Evolutionary conservation across 2,329 filamentous ascomycete species (phyloP).

Genomic region (Fusarium tricinctum): DNA sequence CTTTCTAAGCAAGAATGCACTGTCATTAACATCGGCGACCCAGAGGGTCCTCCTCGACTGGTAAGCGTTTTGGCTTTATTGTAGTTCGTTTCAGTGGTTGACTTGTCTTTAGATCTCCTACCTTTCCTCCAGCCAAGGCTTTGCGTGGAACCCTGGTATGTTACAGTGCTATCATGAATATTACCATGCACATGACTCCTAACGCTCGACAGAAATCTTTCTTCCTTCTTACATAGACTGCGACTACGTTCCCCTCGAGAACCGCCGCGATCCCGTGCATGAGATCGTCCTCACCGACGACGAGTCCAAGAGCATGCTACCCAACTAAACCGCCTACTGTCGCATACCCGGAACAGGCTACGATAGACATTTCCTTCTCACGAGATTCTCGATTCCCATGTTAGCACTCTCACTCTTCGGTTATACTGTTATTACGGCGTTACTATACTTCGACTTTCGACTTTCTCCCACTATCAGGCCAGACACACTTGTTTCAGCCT

Average conservation of each 20-base stretch:
- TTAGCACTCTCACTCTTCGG: slow-evolving; percentile 31
- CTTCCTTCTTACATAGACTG: slow-evolving; percentile 82
- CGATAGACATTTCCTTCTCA: slow-evolving; percentile 51
- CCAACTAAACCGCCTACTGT: slow-evolving; percentile 62
- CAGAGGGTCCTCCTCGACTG: slow-evolving; percentile 78
- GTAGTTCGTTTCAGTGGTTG: not conserved
- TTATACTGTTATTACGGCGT: slow-evolving; percentile 36
- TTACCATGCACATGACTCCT: slow-evolving; percentile 13
- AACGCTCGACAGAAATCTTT: slow-evolving; percentile 75
- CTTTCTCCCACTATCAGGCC: slow-evolving; percentile 19
- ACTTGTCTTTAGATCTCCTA: slow-evolving; percentile 76
- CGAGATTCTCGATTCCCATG: slow-evolving; percentile 43
- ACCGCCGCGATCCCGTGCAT: slow-evolving; percentile 80
- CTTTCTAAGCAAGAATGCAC: slow-evolving; percentile 81
- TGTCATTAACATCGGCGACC: slow-evolving; percentile 83
- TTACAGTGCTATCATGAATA: slow-evolving; percentile 7
- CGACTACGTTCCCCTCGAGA: slow-evolving; percentile 81
- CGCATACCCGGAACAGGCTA: slow-evolving; percentile 39
- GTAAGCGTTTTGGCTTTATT: slow-evolving; percentile 61
- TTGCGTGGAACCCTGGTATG: slow-evolving; percentile 84
- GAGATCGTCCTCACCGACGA: slow-evolving; percentile 85
- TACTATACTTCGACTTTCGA: slow-evolving; percentile 33
- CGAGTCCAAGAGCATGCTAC: slow-evolving; percentile 77
- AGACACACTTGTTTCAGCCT: slow-evolving; percentile 32
- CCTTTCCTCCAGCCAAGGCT: slow-evolving; percentile 83